phyloP scores from a whole-genome alignment of 768 basidiomycete genomes.

The Mycena olivaceomarginata region DNA sequence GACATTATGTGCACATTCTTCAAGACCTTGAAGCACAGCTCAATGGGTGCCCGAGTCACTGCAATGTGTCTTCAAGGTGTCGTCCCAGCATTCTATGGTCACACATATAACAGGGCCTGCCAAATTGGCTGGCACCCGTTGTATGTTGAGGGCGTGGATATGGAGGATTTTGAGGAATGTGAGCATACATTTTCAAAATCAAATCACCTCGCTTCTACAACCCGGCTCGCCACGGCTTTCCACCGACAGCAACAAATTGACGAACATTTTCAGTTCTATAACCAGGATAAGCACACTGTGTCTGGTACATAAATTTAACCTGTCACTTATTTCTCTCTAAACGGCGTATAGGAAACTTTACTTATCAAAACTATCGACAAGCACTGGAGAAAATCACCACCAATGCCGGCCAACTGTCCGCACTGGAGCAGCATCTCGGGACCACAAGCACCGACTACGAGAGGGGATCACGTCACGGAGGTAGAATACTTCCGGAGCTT shows the following conservation, averaged over 20 bases:
- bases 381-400: slow-evolving; percentile 2
- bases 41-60: slow-evolving; percentile 35
- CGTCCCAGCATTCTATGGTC: slow-evolving; percentile 26
- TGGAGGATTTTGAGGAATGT: slow-evolving; percentile 35
- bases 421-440: background rate
- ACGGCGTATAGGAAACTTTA: slow-evolving; percentile 8
- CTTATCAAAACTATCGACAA: slow-evolving; percentile 41
- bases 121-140: too few relatives aligned
- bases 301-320: background rate
- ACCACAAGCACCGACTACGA: background rate
- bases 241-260: slow-evolving; percentile 40
- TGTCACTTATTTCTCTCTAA: background rate
- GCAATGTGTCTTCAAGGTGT: slow-evolving; percentile 32
- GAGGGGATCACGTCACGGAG: background rate
- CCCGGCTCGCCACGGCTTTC: slow-evolving; percentile 45
- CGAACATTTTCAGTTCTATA: background rate
- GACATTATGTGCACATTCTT: slow-evolving; percentile 53
- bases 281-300: background rate
- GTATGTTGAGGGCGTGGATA: too few relatives aligned
- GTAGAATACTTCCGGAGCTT: background rate
- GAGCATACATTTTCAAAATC: slow-evolving; percentile 52
- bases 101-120: too few relatives aligned
- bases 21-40: slow-evolving; percentile 45
- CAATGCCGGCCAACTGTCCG: background rate
- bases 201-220: slow-evolving; percentile 49